Evolutionary conservation across 2,329 filamentous ascomycete genomes (phyloP).

Genomic region (Xylariaceae sp.): DNA sequence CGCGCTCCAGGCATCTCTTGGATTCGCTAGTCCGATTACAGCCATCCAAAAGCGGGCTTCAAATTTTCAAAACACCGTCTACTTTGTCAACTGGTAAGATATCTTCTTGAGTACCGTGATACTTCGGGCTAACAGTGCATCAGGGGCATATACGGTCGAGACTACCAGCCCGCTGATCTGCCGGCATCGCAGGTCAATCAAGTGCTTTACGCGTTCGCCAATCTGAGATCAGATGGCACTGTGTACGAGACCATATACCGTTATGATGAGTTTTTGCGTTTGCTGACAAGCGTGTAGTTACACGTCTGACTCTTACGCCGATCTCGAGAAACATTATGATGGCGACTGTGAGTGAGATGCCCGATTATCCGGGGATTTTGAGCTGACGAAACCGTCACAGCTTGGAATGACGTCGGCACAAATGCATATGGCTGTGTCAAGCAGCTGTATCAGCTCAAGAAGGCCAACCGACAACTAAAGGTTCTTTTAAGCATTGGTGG

Average conservation of each 20-base stretch:
- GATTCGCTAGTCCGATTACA: slow-evolving; percentile 16
- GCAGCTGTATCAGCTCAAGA: slow-evolving; percentile 74
- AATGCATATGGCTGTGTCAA: slow-evolving; percentile 81
- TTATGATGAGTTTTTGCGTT: too few species aligned
- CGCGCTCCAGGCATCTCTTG: slow-evolving; percentile 22
- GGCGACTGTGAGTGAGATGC: slow-evolving; percentile 49
- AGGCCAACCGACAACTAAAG: slow-evolving; percentile 72
- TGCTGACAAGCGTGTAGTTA: slow-evolving; percentile 34
- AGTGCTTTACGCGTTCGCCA: slow-evolving; percentile 77
- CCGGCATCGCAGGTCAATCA: slow-evolving; percentile 69
- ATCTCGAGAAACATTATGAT: slow-evolving; percentile 68
- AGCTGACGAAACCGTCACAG: slow-evolving; percentile 23
- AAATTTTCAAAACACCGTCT: slow-evolving; percentile 40
- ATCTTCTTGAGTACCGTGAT: background rate
- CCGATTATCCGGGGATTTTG: background rate
- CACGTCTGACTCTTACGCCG: slow-evolving; percentile 65
- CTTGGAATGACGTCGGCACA: slow-evolving; percentile 58
- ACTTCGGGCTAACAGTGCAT: slow-evolving; percentile 1
- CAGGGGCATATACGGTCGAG: slow-evolving; percentile 69
- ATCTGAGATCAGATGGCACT: slow-evolving; percentile 66
- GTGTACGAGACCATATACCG: slow-evolving; percentile 42
- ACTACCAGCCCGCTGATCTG: slow-evolving; percentile 68
- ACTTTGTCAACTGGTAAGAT: slow-evolving; percentile 46
- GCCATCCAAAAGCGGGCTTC: slow-evolving; percentile 18
- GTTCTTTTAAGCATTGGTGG: slow-evolving; percentile 77